A percentile compares a stretch with the other conserved stretches of the same genome.
Evolutionary conservation across 352 stramenopile genomes (phyloP).

Genomic region (Pythium vanterpoolii): DNA sequence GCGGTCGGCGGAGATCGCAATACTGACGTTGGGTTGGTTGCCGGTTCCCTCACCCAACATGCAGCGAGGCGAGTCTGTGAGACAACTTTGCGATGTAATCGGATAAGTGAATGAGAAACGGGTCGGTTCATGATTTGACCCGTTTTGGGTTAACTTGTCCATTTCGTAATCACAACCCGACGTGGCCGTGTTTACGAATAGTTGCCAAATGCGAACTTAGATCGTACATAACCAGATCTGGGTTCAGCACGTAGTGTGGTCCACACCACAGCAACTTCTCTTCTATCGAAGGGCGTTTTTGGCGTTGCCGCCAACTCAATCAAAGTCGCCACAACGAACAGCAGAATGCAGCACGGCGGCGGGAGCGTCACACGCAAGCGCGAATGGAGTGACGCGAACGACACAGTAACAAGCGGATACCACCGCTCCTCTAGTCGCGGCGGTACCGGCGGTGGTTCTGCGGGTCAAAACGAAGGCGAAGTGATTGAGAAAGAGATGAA

Average conservation of each 20-base stretch:
- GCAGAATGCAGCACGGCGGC: conserved; percentile 8
- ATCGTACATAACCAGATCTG: neutral
- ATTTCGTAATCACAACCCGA: too few relatives aligned
- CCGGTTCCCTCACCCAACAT: too few relatives aligned
- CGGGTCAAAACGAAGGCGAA: conserved; percentile 24
- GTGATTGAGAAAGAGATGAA: conserved; percentile 74
- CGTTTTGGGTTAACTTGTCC: too few relatives aligned
- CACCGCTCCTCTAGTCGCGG: neutral
- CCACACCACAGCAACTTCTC: conserved; percentile 10
- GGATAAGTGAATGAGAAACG: too few relatives aligned
- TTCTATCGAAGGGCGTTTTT: neutral
- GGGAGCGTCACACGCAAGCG: conserved; percentile 30
- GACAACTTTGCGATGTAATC: too few relatives aligned
- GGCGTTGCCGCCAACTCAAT: neutral
- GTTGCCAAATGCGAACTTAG: neutral
- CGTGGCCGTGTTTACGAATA: too few relatives aligned
- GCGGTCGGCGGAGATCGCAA: neutral
- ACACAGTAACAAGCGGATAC: neutral
- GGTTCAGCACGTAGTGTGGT: conserved; percentile 2
- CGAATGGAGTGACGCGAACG: conserved; percentile 24
- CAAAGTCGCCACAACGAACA: neutral
- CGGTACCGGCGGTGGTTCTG: neutral
- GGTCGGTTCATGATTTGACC: too few relatives aligned
- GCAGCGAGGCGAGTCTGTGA: too few relatives aligned
- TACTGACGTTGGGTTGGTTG: neutral